Evolutionary conservation across 345 rosid species (phyloP), one percentile per base, ranked within the genome.

Genomic region (Brassica nigra): DNA sequence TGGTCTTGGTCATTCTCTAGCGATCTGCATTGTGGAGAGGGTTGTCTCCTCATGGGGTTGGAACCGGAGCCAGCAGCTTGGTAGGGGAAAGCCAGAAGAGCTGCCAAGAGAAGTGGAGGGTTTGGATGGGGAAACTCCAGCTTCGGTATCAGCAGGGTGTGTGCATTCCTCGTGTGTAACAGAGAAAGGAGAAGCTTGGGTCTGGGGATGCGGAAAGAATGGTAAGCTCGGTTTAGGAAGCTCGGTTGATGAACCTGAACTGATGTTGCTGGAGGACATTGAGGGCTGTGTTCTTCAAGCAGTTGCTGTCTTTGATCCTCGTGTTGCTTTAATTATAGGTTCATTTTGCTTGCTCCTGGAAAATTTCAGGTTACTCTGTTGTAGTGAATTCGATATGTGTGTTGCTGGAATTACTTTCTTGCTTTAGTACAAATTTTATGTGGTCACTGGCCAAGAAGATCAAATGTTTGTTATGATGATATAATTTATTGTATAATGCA

Each of bases 1-100:
- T 47, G 98, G 99, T 73, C 97, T 95, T 9, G 97, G 99, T 71
- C 99, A 93, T 86, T 91, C 98, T 29, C 73, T 95, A 81, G 93
- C 92, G 28, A 85, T 93, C 71, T 91, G 90, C 79, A 63, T 73
- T 28, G 73, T 54, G 14, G 16, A 66, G 62, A 71, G 75, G 62
- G 67, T 89, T 63, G 47, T 87, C 29, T 90, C 99, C 0, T 93
- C 99, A 1, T 93, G 98, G 99, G 98, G 98, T 31, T 95, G 99
- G 99, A 91, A 91, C 76, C 83, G 80, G 27, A 89, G 86, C 59
- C 85, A 79, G 55, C 99, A 91, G 86, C 94, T 95, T 5, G 98
- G 99, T 37, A 91, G 96, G 77, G 42, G 73, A 15, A 94, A 94
- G 64, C 86, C 79, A 0, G 96, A 87, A 75, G 73, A 78, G 59